A percentile compares a stretch with the other conserved stretches of the same genome.
phyloP scores from a whole-genome alignment of 768 basidiomycete species.

The Lentinula boryana region DNA sequence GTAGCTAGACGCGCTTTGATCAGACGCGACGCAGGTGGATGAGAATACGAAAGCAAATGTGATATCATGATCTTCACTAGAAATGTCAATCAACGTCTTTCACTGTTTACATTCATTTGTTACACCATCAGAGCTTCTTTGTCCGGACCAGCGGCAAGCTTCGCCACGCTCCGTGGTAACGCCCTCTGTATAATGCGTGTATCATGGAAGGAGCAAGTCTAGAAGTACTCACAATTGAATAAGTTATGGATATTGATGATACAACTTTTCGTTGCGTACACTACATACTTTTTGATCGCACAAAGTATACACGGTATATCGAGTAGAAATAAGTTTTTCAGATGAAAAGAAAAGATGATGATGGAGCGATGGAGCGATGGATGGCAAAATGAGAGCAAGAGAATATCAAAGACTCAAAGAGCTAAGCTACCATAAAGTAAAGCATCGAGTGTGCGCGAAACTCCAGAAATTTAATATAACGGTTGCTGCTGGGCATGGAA shows the following conservation, averaged over 20 bases:
- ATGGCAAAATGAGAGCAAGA: neutral
- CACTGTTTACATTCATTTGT: too few species aligned
- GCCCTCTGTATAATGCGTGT: too few species aligned
- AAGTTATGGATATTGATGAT: neutral
- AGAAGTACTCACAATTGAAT: too few species aligned
- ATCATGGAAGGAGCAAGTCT: too few species aligned
- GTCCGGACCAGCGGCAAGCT: too few species aligned
- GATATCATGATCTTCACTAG: neutral
- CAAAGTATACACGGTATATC: neutral
- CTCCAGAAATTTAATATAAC: neutral
- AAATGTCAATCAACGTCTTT: too few species aligned
- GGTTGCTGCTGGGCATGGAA: slow-evolving; percentile 5
- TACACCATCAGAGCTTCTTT: too few species aligned
- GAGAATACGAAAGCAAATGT: neutral
- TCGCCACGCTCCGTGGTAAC: too few species aligned
- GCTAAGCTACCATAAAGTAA: too few species aligned
- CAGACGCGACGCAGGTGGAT: neutral
- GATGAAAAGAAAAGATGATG: neutral
- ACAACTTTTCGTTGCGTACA: too few species aligned
- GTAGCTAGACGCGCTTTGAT: neutral
- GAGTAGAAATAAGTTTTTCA: neutral
- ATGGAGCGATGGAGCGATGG: neutral
- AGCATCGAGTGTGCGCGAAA: neutral
- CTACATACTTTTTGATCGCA: neutral
- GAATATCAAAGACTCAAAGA: neutral